These are phyloP conservation scores for Linum usitatissimum DNA, from an alignment of 345 rosid genomes.

Conservation along the genomic window DNA sequence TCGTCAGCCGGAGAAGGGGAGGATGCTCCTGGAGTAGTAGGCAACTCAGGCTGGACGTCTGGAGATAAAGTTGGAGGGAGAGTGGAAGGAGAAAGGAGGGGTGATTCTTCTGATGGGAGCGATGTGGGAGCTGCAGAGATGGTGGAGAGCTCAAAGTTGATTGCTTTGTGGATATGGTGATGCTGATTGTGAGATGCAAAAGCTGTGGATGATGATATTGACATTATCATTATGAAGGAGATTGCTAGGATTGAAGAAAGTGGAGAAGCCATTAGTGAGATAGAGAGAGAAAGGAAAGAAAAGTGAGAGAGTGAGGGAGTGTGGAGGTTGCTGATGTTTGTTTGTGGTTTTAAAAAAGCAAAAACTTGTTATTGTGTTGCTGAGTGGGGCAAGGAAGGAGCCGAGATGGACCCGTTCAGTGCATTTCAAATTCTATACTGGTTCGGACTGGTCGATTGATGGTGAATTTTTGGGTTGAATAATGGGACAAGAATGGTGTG, in stretches of 20 bases:
- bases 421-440: too few species aligned
- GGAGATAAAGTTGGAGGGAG: not conserved
- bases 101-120: not conserved
- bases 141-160: not conserved
- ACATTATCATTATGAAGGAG: not conserved
- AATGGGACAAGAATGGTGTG: too few species aligned
- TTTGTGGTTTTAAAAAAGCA: too few species aligned
- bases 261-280: not conserved
- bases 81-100: not conserved
- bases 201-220: not conserved
- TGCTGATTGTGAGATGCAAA: not conserved
- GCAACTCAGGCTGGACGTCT: not conserved
- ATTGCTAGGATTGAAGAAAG: not conserved
- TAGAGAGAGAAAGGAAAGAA: too few species aligned
- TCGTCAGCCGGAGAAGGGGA: not conserved
- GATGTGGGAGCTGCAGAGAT: not conserved
- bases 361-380: too few species aligned
- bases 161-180: not conserved
- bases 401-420: too few species aligned
- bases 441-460: too few species aligned
- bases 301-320: too few species aligned
- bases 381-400: too few species aligned
- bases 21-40: not conserved
- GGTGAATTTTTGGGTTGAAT: too few species aligned
- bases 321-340: too few species aligned